Conservation (phyloP, 257 asterid species). For the Leonotis leonurus region DNA sequence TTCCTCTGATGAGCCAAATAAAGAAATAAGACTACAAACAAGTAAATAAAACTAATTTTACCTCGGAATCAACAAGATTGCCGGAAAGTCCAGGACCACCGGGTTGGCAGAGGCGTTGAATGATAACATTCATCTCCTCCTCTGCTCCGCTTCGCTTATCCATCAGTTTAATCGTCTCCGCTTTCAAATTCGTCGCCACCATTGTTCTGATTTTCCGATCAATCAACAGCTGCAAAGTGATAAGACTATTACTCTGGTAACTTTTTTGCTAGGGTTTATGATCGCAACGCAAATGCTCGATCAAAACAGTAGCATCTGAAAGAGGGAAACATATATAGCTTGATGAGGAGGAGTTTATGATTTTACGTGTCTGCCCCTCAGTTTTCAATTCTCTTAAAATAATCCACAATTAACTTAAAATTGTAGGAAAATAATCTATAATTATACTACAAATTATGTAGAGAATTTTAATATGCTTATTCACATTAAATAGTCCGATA, state of each 20-base stretch:
- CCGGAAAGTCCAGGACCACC: slow-evolving; percentile 93
- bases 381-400: too few relatives aligned
- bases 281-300: neutral
- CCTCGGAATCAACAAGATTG: slow-evolving; percentile 78
- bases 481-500: too few relatives aligned
- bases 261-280: slow-evolving; percentile 26
- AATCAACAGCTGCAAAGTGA: too few relatives aligned
- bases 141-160: slow-evolving; percentile 58
- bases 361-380: neutral
- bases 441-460: too few relatives aligned
- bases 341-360: too few relatives aligned
- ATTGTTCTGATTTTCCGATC: slow-evolving; percentile 15
- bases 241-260: neutral
- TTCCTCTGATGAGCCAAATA: neutral
- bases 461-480: too few relatives aligned
- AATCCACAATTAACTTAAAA: too few relatives aligned
- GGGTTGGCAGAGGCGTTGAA: slow-evolving; percentile 67
- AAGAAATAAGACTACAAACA: neutral
- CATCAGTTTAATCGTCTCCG: slow-evolving; percentile 74
- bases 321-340: too few relatives aligned
- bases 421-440: too few relatives aligned
- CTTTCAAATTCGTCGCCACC: slow-evolving; percentile 87
- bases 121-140: slow-evolving; percentile 70
- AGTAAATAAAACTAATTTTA: neutral
- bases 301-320: too few relatives aligned